Evolutionary conservation across 2,329 filamentous ascomycete genomes (phyloP), one percentile per base, ranked within the genome.

Genomic region (Pseudocercospora fuligena): DNA sequence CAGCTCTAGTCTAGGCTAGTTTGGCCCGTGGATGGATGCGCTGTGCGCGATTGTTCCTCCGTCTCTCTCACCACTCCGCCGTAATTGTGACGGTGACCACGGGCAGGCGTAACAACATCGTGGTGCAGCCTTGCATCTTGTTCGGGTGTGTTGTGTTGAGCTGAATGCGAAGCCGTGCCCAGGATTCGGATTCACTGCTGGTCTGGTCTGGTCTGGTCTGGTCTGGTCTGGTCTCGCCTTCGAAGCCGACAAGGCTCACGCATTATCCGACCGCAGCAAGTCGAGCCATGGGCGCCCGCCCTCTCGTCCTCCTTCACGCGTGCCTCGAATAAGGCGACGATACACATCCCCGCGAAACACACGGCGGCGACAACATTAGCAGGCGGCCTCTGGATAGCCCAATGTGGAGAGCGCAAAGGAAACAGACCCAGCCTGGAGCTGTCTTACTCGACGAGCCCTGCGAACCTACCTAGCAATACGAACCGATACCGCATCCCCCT

Each of bases 381-480:
- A 33, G 29, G 31, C 54, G 54, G 31, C 54, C 16, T 40, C 31
- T 23, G 31, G 31, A 40, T 7, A 58, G 29, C 54, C 33, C 54
- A 58, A 66, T 66, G 64, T 49, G 53, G 54, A 63, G 43, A 56
- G 64, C 60, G 53, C 60, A 56, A 40, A 53, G 53, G 53, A 63
- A 40, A 40, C 60, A 66, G 57, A 57, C 54, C 59, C 63, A 65
- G 54, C 54, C 54, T 58, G 54, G 54, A 40, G 54, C 54, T 58
- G 54, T 40, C 54, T 58, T 58, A 40, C 54, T 58, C 54, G 54
- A 58, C 54, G 54, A 58, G 54, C 54, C 54, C 61, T 59, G 54
- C 62, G 60, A 59, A 47, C 59, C 49, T 60, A 58, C 51, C 21
- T 54, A 33, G 66, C 65, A 64, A 68, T 40, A 63, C 67, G 36